Base-by-base conservation (phyloP, 140 eudicot genomes). In the Senecio squalidus region DNA sequence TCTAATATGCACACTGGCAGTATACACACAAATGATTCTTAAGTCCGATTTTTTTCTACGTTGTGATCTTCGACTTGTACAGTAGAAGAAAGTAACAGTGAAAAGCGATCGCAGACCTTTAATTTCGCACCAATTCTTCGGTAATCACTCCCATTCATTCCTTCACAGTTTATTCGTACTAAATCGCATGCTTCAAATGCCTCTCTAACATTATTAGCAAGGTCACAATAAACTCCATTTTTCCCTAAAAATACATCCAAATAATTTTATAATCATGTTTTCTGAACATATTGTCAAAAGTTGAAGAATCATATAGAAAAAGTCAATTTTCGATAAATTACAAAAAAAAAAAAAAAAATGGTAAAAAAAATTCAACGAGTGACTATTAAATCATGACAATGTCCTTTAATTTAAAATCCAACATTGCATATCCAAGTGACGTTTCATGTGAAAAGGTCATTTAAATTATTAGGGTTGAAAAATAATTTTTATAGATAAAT, bases 141-240 rank as follows among this genome's bases (percentile, higher is more conserved):
- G 72, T 78, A 87, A 80, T 92, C 96, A 38, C 96, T 92, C 34
- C 80, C 80, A 24, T 87, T 87, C 91, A 92, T 58, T 18, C 98
- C 95, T 84, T 87, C 78, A 60, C 96, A 92, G 68, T 87, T 69
- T 43, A 87, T 77, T 29, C 95, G 72, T 63, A 78, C 96, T 63
- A 92, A 67, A 47, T 92, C 93, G 57, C 95, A 92, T 29, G 93
- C 91, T 81, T 92, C 98, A 77, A 92, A 92, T 67, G 98, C 98
- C 77, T 92, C 98, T 66, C 81, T 73, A 8, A 92, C 96, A 76
- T 87, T 64, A 13, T 74, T 75, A 49, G 66, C 96, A 57, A 92
- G 94, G 29, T 87, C 74, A 70, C 74, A 58, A 38, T 92, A 92
- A 46, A 92, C 87, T 17, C 96, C 93, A 54, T 92, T 87, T 78